These are phyloP conservation scores for Solanum chilense DNA, from an alignment of 257 asterid genomes.

Conservation along the genomic window DNA sequence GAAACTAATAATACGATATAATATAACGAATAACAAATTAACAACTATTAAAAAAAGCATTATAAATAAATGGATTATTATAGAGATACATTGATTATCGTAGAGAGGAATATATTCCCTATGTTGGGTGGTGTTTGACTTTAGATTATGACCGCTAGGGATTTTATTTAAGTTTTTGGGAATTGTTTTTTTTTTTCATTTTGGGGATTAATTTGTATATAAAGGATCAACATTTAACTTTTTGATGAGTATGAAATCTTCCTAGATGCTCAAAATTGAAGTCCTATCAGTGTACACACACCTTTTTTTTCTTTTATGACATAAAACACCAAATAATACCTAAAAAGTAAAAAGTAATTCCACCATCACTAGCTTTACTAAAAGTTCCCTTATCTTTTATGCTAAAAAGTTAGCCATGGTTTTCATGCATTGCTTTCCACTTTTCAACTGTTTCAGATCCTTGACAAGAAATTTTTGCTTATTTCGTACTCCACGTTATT, in stretches of 20 bases:
- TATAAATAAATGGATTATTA: too few relatives aligned
- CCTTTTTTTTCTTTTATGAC: neutral
- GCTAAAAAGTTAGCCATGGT: neutral
- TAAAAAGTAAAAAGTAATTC: neutral
- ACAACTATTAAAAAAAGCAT: too few relatives aligned
- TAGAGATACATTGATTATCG: too few relatives aligned
- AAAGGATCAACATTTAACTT: neutral
- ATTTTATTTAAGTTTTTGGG: neutral
- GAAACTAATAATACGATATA: too few relatives aligned
- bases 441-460: neutral
- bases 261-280: neutral
- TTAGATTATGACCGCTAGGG: neutral
- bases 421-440: neutral
- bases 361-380: neutral
- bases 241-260: neutral
- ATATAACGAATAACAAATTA: too few relatives aligned
- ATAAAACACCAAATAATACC: neutral
- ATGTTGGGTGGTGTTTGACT: neutral
- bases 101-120: neutral
- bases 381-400: neutral
- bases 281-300: neutral
- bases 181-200: neutral
- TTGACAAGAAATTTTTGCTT: neutral
- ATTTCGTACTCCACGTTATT: too few relatives aligned
- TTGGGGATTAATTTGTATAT: neutral